Conservation (phyloP, 768 basidiomycete species). For the Russula olivacea region DNA sequence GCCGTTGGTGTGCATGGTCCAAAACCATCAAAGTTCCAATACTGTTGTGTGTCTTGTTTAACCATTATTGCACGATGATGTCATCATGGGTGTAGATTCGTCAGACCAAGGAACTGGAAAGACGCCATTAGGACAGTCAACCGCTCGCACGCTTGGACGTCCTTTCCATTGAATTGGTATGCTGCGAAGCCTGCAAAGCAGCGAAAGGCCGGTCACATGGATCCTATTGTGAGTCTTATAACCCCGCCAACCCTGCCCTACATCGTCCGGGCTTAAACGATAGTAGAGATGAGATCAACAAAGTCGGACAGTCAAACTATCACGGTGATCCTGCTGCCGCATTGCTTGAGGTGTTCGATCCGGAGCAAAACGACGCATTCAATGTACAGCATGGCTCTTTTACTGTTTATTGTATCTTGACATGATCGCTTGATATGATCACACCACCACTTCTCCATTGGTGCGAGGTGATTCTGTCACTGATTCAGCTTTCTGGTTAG, state of each 20-base stretch:
- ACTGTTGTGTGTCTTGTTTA: constrained; percentile 41
- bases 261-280: constrained; percentile 4
- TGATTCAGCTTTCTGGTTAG: constrained; percentile 76
- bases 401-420: neutral
- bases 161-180: too few species aligned
- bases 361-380: constrained; percentile 85
- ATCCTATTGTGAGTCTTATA: constrained; percentile 49
- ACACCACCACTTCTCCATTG: constrained; percentile 82
- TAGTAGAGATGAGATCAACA: constrained; percentile 79
- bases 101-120: constrained; percentile 87
- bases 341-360: constrained; percentile 86
- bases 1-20: too few species aligned
- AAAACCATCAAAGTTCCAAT: constrained; percentile 65
- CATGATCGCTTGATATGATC: constrained; percentile 45
- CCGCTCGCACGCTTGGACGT: constrained; percentile 74
- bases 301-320: constrained; percentile 79
- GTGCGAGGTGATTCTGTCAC: too few species aligned
- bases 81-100: constrained; percentile 45
- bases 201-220: constrained; percentile 72
- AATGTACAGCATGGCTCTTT: constrained; percentile 49
- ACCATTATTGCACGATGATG: neutral
- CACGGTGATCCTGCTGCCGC: constrained; percentile 93
- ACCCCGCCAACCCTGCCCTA: neutral
- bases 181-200: too few species aligned
- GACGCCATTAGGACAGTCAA: constrained; percentile 84